A percentile compares a stretch with the other conserved stretches of the same genome.
These are phyloP conservation scores for Coemansia sp. DNA, from an alignment of 371 early-diverging fungal genomes.

Conservation along the genomic window DNA sequence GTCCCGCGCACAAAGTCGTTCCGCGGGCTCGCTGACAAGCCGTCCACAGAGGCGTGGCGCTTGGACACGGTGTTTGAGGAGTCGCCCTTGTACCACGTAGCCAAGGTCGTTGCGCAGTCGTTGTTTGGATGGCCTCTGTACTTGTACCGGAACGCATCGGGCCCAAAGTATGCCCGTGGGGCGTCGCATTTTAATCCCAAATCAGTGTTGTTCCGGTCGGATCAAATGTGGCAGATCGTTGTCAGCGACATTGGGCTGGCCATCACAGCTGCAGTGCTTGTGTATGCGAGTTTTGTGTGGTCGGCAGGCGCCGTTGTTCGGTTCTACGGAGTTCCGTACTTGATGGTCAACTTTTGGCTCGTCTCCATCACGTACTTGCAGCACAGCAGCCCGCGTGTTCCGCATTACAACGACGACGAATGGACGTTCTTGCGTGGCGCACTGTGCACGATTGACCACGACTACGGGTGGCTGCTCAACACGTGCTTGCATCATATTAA, in stretches of 20 bases:
- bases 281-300: conserved; percentile 56
- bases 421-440: conserved; percentile 90
- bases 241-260: conserved; percentile 70
- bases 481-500: conserved; percentile 78
- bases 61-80: conserved; percentile 56
- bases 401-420: conserved; percentile 75
- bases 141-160: conserved; percentile 69
- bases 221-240: conserved; percentile 65
- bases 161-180: conserved; percentile 71
- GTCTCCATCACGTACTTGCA: conserved; percentile 87
- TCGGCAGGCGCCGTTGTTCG: conserved; percentile 64
- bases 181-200: conserved; percentile 81
- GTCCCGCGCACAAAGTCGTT: conserved; percentile 69
- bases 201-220: conserved; percentile 71
- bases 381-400: conserved; percentile 80
- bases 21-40: conserved; percentile 50
- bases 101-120: conserved; percentile 64
- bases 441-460: conserved; percentile 78
- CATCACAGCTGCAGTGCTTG: conserved; percentile 57
- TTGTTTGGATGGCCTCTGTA: conserved; percentile 85
- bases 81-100: conserved; percentile 64
- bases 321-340: conserved; percentile 85
- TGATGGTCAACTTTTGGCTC: conserved; percentile 80
- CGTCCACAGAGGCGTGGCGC: conserved; percentile 45
- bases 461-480: conserved; percentile 77